A percentile compares a stretch with the other conserved stretches of the same genome.
phyloP scores from a whole-genome alignment of 2,329 filamentous ascomycete genomes.

The Cladophialophora psammophila region DNA sequence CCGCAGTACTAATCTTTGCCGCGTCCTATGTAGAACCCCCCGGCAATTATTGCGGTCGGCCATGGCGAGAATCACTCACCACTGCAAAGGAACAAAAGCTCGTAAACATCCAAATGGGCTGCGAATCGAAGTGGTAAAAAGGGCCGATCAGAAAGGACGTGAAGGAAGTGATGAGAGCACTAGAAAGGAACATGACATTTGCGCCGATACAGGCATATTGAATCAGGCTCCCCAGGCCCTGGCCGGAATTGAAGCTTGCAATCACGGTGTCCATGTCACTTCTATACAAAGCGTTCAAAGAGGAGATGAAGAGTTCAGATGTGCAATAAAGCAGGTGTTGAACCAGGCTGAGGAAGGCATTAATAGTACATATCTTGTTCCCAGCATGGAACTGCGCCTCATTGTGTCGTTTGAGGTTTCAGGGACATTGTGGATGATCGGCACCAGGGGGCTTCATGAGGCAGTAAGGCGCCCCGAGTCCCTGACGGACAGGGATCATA shows the following conservation, averaged over 20 bases:
- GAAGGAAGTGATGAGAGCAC: constrained; percentile 8
- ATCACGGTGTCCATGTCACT: not conserved
- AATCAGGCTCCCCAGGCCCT: not conserved
- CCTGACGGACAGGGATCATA: not conserved
- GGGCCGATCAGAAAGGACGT: not conserved
- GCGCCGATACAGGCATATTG: constrained; percentile 8
- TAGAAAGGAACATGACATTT: constrained; percentile 4
- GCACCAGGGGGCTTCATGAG: not conserved
- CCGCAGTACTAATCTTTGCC: not conserved
- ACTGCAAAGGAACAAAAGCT: constrained; percentile 3
- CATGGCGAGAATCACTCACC: not conserved
- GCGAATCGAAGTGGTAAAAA: constrained; percentile 5
- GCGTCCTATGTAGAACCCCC: not conserved
- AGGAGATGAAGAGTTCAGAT: not conserved
- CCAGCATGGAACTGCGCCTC: not conserved
- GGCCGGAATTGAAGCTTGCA: constrained; percentile 5
- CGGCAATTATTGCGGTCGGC: not conserved
- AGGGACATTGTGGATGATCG: not conserved
- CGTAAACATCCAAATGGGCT: constrained; percentile 13
- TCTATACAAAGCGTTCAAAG: not conserved
- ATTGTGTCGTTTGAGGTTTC: constrained; percentile 2
- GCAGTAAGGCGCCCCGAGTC: not conserved
- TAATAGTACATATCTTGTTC: not conserved
- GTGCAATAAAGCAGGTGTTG: not conserved
- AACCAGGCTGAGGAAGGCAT: not conserved